Evolutionary conservation across 1,139 yeast species (phyloP).

Genomic region (Candida tetrigidarum): DNA sequence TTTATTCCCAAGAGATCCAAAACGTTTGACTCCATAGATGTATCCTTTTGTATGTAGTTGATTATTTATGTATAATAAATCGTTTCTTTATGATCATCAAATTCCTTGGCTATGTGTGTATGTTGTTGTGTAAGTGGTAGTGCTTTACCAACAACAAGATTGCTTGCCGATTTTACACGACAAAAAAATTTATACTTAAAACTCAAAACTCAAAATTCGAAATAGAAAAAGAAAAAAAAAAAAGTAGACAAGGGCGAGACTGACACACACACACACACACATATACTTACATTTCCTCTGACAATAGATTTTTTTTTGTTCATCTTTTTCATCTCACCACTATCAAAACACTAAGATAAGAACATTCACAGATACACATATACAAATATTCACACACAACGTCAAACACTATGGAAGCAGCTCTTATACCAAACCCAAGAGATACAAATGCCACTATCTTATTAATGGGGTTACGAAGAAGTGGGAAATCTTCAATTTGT

Average conservation of each 20-base stretch:
- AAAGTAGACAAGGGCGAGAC: background rate
- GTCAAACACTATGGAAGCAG: constrained; percentile 38
- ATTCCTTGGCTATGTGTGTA: too few species aligned
- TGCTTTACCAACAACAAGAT: too few species aligned
- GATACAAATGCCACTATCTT: constrained; percentile 73
- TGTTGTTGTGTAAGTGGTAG: too few species aligned
- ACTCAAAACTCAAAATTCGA: too few species aligned
- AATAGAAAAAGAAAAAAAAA: too few species aligned
- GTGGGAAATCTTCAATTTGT: constrained; percentile 90
- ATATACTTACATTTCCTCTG: too few species aligned
- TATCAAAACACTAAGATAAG: background rate
- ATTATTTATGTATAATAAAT: background rate
- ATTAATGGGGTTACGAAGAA: constrained; percentile 81
- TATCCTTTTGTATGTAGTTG: background rate
- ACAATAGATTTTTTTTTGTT: too few species aligned
- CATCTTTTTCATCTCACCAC: background rate
- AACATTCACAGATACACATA: background rate
- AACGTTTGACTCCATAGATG: constrained; percentile 78
- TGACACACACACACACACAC: too few species aligned
- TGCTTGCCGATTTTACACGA: too few species aligned
- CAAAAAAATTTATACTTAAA: too few species aligned
- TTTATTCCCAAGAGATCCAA: constrained; percentile 98
- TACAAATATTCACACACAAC: background rate
- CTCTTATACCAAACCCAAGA: constrained; percentile 25
- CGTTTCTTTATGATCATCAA: background rate